These are phyloP conservation scores for Myxozyma udenii DNA, from an alignment of 805 yeast genomes.

Conservation along the genomic window DNA sequence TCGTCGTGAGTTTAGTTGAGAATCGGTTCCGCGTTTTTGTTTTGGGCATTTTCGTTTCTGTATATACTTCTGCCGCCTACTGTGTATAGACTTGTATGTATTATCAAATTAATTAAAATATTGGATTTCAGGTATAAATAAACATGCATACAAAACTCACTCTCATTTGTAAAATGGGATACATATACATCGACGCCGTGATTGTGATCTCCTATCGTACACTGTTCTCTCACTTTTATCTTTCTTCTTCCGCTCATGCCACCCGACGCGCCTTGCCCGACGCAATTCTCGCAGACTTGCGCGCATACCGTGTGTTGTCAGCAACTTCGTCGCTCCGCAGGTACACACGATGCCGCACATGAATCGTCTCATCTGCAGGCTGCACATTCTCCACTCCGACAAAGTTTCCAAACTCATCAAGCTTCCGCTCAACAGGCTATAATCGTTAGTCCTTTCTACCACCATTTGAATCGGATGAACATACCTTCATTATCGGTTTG, in stretches of 20 bases:
- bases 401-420: slow-evolving; percentile 26
- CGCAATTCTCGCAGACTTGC: slow-evolving; percentile 4
- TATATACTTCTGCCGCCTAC: too few species aligned
- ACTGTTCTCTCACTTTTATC: background rate
- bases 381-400: background rate
- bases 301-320: slow-evolving; percentile 23
- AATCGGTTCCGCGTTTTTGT: too few species aligned
- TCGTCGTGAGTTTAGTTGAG: too few species aligned
- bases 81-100: too few species aligned
- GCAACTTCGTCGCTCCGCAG: slow-evolving; percentile 23
- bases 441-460: background rate
- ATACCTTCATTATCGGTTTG: slow-evolving; percentile 23
- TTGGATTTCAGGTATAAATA: background rate
- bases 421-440: background rate
- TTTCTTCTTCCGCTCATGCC: background rate
- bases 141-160: background rate
- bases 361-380: slow-evolving; percentile 12
- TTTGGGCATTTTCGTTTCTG: too few species aligned
- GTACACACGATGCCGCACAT: slow-evolving; percentile 18
- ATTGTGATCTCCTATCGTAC: background rate
- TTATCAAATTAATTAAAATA: too few species aligned
- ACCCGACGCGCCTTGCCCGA: too few species aligned
- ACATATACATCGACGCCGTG: too few species aligned
- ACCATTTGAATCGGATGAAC: background rate
- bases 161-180: too few species aligned